Evolutionary conservation across 441 rosid species (phyloP).

Genomic region (Sinapis alba): DNA sequence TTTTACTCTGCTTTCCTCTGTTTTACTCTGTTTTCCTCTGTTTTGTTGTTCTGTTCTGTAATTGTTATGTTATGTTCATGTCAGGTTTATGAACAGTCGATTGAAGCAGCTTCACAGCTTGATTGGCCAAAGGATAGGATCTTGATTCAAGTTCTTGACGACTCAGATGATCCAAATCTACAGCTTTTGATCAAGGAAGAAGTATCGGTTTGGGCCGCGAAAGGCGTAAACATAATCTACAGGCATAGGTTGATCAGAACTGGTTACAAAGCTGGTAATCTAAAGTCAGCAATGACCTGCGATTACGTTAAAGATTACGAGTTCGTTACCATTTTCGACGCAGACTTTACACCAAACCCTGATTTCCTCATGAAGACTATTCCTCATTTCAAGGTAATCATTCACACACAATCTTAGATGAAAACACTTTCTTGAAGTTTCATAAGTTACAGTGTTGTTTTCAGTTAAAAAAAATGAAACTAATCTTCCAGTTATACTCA

Average conservation of each 20-base stretch:
- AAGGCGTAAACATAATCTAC: slow-evolving; percentile 67
- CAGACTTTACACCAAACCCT: slow-evolving; percentile 74
- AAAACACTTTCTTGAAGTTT: background rate
- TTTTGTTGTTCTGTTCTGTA: background rate
- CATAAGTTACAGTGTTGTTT: slow-evolving; percentile 21
- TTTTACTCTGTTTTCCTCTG: background rate
- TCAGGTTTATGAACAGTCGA: slow-evolving; percentile 69
- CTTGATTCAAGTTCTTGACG: slow-evolving; percentile 73
- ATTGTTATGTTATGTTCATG: background rate
- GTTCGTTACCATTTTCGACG: slow-evolving; percentile 70
- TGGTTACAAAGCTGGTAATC: slow-evolving; percentile 82
- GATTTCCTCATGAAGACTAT: slow-evolving; percentile 65
- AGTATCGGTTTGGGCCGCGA: slow-evolving; percentile 57
- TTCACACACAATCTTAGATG: background rate
- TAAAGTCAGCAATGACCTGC: slow-evolving; percentile 79
- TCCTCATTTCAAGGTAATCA: slow-evolving; percentile 78
- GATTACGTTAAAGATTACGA: slow-evolving; percentile 74
- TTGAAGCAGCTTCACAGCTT: slow-evolving; percentile 66
- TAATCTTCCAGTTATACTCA: background rate
- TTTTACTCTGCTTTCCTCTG: too few relatives aligned
- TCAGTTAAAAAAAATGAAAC: background rate
- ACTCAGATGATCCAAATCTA: slow-evolving; percentile 60
- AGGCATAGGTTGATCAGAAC: slow-evolving; percentile 71
- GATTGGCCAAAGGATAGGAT: slow-evolving; percentile 79
- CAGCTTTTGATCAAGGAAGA: slow-evolving; percentile 66